Conservation (phyloP, 768 basidiomycete species). For the Termitomyces sp. region DNA sequence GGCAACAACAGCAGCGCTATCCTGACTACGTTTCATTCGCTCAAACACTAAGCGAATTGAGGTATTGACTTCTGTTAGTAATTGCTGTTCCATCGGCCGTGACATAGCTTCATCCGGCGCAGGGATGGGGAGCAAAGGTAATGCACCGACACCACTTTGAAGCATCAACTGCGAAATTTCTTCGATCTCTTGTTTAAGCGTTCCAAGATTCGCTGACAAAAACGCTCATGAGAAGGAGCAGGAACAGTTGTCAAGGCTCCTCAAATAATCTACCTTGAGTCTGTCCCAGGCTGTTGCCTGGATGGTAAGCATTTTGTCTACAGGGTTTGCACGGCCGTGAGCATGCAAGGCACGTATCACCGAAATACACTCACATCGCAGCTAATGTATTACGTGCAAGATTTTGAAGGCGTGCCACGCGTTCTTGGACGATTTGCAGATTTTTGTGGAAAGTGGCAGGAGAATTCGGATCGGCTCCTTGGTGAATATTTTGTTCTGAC, state of each 20-base stretch:
- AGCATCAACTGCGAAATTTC: conserved; percentile 42
- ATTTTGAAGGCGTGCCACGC: conserved; percentile 41
- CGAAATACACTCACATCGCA: conserved; percentile 41
- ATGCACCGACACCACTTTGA: conserved; percentile 59
- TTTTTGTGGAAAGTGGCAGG: conserved; percentile 60
- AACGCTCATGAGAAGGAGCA: neutral
- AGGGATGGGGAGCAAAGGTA: conserved; percentile 38
- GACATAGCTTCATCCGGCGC: conserved; percentile 12
- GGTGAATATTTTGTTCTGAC: conserved; percentile 19
- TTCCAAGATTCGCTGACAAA: conserved; percentile 36
- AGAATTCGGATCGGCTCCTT: conserved; percentile 47
- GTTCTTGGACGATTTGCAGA: conserved; percentile 39
- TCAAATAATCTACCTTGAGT: conserved; percentile 38
- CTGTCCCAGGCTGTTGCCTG: conserved; percentile 45
- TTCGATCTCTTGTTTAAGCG: conserved; percentile 46
- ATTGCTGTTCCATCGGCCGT: conserved; percentile 39
- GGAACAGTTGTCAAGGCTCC: neutral
- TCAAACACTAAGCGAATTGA: conserved; percentile 45
- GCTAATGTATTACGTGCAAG: conserved; percentile 42
- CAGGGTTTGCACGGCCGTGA: neutral
- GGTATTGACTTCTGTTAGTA: conserved; percentile 34
- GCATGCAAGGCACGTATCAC: neutral
- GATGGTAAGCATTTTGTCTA: conserved; percentile 59
- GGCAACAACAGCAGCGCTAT: conserved; percentile 48
- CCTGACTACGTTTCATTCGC: conserved; percentile 45